phyloP scores from a whole-genome alignment of 2,329 filamentous ascomycete genomes.

The Exutisphaerella laricina region DNA sequence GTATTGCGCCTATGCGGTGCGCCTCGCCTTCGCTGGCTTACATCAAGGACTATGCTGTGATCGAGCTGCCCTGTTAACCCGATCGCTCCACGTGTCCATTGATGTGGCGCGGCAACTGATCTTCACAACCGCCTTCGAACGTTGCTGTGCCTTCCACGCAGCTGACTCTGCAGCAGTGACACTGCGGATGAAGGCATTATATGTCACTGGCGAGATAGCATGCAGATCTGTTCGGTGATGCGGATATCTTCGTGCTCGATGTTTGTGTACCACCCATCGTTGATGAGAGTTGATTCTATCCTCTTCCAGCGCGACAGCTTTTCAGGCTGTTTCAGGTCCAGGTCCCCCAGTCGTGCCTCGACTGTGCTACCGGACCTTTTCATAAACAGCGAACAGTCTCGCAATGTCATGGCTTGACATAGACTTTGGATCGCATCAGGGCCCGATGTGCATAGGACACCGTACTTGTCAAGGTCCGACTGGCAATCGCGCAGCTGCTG shows the following conservation, averaged over 20 bases:
- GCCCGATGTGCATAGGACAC: constrained; percentile 22
- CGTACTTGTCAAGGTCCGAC: constrained; percentile 34
- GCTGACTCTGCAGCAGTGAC: background rate
- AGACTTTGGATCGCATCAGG: constrained; percentile 19
- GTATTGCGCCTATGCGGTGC: no score
- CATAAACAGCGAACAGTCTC: constrained; percentile 45
- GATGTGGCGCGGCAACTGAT: no score
- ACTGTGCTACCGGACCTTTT: constrained; percentile 24
- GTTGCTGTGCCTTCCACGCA: no score
- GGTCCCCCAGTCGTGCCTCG: constrained; percentile 41
- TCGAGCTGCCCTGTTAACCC: no score
- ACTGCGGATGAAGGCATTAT: background rate
- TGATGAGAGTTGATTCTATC: constrained; percentile 37
- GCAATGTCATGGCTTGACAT: constrained; percentile 43
- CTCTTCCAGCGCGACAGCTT: constrained; percentile 39
- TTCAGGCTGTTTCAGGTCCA: constrained; percentile 42
- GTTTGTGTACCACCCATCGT: constrained; percentile 40
- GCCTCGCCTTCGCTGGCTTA: no score
- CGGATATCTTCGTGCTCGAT: constrained; percentile 17
- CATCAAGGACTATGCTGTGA: no score
- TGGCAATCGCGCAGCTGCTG: constrained; percentile 36
- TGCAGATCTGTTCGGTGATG: constrained; percentile 22
- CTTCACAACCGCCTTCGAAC: no score
- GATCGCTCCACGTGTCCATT: no score
- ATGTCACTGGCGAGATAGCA: constrained; percentile 17